A percentile compares a stretch with the other conserved stretches of the same genome.
These are phyloP conservation scores for Sphaerulina musiva DNA, from an alignment of 2,329 filamentous ascomycete genomes.

Conservation along the genomic window DNA sequence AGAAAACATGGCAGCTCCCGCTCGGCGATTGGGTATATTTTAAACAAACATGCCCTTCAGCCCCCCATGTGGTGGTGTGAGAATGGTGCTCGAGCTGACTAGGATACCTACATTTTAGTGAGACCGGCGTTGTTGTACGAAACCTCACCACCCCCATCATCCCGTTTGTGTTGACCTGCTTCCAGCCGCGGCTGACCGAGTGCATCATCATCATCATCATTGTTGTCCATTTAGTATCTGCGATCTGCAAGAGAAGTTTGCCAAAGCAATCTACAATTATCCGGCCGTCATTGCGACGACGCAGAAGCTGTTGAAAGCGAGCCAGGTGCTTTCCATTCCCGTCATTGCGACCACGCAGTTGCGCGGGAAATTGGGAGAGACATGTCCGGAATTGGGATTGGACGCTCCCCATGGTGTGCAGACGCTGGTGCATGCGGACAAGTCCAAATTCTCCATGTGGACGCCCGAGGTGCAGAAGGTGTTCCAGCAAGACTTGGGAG, in stretches of 20 bases:
- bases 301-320: slow-evolving; percentile 48
- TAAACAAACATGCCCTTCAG: background rate
- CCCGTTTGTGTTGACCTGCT: background rate
- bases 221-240: slow-evolving; percentile 60
- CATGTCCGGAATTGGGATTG: slow-evolving; percentile 62
- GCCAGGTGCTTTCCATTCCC: slow-evolving; percentile 59
- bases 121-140: slow-evolving; percentile 20
- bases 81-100: background rate
- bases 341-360: slow-evolving; percentile 84
- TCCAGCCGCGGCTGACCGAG: background rate
- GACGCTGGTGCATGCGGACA: slow-evolving; percentile 62
- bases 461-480: slow-evolving; percentile 57
- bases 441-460: slow-evolving; percentile 85
- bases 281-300: slow-evolving; percentile 59
- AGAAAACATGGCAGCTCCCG: slow-evolving; percentile 16
- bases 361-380: slow-evolving; percentile 67
- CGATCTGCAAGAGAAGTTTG: slow-evolving; percentile 92
- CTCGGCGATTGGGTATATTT: slow-evolving; percentile 21
- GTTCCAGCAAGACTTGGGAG: slow-evolving; percentile 36
- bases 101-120: slow-evolving; percentile 1
- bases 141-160: background rate
- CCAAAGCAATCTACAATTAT: slow-evolving; percentile 74
- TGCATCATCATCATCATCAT: background rate
- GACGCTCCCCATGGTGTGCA: slow-evolving; percentile 46
- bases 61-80: background rate